phyloP scores from a whole-genome alignment of 169 alveolate species.

The Hammondia hammondi region DNA sequence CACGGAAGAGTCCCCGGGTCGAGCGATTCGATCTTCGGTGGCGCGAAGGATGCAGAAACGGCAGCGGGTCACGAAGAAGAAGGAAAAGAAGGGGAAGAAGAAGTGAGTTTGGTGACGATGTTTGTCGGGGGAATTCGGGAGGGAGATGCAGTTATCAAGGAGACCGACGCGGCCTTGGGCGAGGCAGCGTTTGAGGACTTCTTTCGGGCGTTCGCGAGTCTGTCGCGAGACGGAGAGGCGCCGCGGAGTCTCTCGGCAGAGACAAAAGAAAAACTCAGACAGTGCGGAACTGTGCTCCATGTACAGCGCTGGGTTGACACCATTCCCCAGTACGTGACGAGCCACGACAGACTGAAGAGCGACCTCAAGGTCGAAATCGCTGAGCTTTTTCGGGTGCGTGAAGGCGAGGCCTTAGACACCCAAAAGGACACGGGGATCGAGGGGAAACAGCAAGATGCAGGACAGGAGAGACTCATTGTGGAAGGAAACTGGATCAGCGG shows the following conservation, averaged over 20 bases:
- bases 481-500: conserved; percentile 66
- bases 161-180: neutral
- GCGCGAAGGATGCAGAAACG: neutral
- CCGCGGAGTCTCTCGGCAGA: neutral
- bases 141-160: neutral
- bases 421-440: neutral
- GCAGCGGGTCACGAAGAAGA: conserved; percentile 3
- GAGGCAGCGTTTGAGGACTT: neutral
- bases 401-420: neutral
- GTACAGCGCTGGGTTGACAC: conserved; percentile 27
- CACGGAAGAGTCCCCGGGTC: conserved; percentile 4
- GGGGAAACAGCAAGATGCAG: neutral
- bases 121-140: conserved; percentile 4
- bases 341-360: conserved; percentile 42
- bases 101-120: neutral
- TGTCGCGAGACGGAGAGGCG: neutral
- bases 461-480: neutral
- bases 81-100: neutral
- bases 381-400: neutral
- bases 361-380: conserved; percentile 31
- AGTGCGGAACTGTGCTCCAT: neutral
- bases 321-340: neutral
- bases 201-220: neutral
- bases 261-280: neutral
- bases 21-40: neutral